Base-by-base conservation (phyloP, 148 eudicot genomes). In the Camellia lanceoleosa region DNA sequence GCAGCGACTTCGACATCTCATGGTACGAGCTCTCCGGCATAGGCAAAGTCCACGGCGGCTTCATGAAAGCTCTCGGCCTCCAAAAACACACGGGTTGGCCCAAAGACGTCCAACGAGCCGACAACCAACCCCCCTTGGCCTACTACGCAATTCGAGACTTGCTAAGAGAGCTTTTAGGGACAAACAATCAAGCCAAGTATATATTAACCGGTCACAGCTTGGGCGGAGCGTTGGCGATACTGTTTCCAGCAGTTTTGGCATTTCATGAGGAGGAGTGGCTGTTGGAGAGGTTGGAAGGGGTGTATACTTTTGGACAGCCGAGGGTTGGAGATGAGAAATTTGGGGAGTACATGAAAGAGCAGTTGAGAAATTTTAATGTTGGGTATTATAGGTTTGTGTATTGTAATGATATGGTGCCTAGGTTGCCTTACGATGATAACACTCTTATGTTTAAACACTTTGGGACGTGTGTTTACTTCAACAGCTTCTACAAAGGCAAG, bases 291-390 rank as follows among this genome's bases (percentile, higher is more conserved):
- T 62, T 90, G 42, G 89, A 87, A 56, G 94, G 85, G 0, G 68
- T 94, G 10, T 92, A 91, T 67, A 94, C 97, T 11, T 94, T 80
- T 54, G 98, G 98, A 4, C 97, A 94, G 68, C 97, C 98, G 0
- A 91, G 92, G 71, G 93, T 94, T 60, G 98, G 98, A 43, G 86
- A 94, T 83, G 77, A 74, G 42, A 60, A 59, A 43, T 91, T 92
- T 75, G 90, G 90, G 3, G 55, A 83, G 3, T 89, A 84, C 66
- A 86, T 91, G 91, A 82, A 75, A 46, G 71, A 41, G 20, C 71
- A 80, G 11, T 76, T 94, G 2, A 80, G 12, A 4, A 56, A 68
- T 16, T 80, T 82, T 60, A 78, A 73, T n/a, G 54, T 89, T 9
- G 73, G 62, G 42, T 94, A 92, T 30, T 81, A 86, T 30, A 92